phyloP scores from a whole-genome alignment of 176 grass and related monocot genomes.

The Carex myosuroides region DNA sequence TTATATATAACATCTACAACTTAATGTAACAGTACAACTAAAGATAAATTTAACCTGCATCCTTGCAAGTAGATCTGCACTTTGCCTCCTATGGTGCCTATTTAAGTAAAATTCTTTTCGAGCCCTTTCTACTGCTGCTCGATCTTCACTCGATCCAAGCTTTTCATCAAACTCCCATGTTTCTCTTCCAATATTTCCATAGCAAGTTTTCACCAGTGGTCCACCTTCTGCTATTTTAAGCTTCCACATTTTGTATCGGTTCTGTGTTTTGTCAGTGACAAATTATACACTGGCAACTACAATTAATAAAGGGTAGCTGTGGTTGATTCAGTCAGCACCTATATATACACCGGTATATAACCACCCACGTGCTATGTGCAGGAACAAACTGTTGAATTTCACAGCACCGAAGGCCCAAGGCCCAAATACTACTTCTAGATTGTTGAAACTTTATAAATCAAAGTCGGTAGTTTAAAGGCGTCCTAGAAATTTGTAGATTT shows the following conservation, averaged over 20 bases:
- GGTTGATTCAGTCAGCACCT: too few species aligned
- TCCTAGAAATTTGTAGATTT: too few species aligned
- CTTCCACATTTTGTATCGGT: constrained; percentile 43
- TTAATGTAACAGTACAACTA: background rate
- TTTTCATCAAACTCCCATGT: constrained; percentile 58
- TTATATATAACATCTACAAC: background rate
- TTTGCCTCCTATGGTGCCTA: constrained; percentile 41
- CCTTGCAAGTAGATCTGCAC: constrained; percentile 56
- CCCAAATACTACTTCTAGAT: too few species aligned
- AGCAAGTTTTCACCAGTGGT: constrained; percentile 33
- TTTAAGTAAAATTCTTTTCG: constrained; percentile 38
- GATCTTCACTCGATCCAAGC: constrained; percentile 44
- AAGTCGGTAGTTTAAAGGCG: too few species aligned
- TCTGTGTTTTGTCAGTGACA: background rate
- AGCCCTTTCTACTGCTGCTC: constrained; percentile 28
- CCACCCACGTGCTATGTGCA: too few species aligned
- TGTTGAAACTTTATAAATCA: too few species aligned
- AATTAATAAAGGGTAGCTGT: too few species aligned
- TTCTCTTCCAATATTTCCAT: constrained; percentile 40
- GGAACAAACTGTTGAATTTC: too few species aligned
- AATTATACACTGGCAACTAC: too few species aligned
- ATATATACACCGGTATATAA: too few species aligned
- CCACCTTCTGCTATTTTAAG: constrained; percentile 55
- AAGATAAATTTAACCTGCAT: constrained; percentile 46
- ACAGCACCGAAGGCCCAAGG: too few species aligned